These are phyloP conservation scores for Pseudoneurospora amorphoporcata DNA, from an alignment of 495 filamentous ascomycete species.

Conservation along the genomic window DNA sequence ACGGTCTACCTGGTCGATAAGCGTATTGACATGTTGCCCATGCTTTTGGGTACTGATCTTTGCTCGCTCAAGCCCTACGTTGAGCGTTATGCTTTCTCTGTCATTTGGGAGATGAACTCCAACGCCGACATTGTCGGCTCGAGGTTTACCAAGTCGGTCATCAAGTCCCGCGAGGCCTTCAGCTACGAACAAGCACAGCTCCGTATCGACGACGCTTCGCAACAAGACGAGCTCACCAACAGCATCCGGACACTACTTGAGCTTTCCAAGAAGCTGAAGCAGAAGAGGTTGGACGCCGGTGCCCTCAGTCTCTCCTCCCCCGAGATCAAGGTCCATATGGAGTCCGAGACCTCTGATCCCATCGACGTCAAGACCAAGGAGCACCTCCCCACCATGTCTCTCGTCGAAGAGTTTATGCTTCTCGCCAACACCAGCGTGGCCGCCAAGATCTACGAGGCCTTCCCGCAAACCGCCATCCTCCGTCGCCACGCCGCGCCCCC, in stretches of 20 bases:
- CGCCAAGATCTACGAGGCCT: slow-evolving; percentile 72
- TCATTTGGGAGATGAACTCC: slow-evolving; percentile 82
- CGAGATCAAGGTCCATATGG: slow-evolving; percentile 87
- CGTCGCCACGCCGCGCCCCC: slow-evolving; percentile 87
- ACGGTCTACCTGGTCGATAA: slow-evolving; percentile 98
- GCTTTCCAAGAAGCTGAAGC: slow-evolving; percentile 87
- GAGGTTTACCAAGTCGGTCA: slow-evolving; percentile 92
- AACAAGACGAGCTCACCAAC: slow-evolving; percentile 77
- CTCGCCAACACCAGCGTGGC: slow-evolving; percentile 95
- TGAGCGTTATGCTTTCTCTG: slow-evolving; percentile 93
- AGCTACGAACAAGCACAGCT: slow-evolving; percentile 94
- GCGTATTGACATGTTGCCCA: slow-evolving; percentile 97
- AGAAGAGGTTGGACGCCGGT: slow-evolving; percentile 92
- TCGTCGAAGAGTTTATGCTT: slow-evolving; percentile 99
- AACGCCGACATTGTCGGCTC: slow-evolving; percentile 74
- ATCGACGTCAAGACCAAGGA: slow-evolving; percentile 93
- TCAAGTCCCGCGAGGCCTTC: slow-evolving; percentile 95
- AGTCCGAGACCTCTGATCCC: slow-evolving; percentile 90
- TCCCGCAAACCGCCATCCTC: slow-evolving; percentile 90
- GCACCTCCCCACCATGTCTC: slow-evolving; percentile 88
- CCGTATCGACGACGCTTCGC: slow-evolving; percentile 77
- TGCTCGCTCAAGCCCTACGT: slow-evolving; percentile 97
- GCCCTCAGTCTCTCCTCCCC: slow-evolving; percentile 91
- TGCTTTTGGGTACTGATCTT: slow-evolving; percentile 87
- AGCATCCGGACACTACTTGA: slow-evolving; percentile 82